These are phyloP conservation scores for Pseudogymnoascus pannorum DNA, from an alignment of 2,329 filamentous ascomycete genomes.

Conservation along the genomic window DNA sequence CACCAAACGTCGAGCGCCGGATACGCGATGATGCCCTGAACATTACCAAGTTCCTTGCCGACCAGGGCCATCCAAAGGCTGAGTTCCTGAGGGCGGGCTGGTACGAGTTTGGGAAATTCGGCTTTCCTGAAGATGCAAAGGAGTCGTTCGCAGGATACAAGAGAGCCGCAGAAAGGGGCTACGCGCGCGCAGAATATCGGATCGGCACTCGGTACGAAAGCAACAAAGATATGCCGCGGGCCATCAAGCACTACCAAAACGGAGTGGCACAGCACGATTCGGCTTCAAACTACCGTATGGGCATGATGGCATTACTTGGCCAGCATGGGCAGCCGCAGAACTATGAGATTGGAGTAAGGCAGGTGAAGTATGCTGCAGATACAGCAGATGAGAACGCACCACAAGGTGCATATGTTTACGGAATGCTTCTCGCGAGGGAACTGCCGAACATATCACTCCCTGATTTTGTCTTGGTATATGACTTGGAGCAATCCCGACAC, in stretches of 20 bases:
- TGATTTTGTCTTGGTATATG: slow-evolving; percentile 59
- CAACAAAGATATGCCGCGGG: slow-evolving; percentile 85
- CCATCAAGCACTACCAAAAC: slow-evolving; percentile 80
- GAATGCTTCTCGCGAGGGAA: slow-evolving; percentile 87
- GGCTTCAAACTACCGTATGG: slow-evolving; percentile 76
- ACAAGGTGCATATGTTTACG: slow-evolving; percentile 90
- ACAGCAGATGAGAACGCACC: slow-evolving; percentile 93
- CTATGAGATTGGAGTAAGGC: slow-evolving; percentile 65
- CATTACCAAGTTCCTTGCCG: slow-evolving; percentile 81
- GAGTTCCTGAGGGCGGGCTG: slow-evolving; percentile 94
- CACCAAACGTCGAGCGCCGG: slow-evolving; percentile 83
- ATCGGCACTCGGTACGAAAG: slow-evolving; percentile 98
- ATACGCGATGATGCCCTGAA: slow-evolving; percentile 83
- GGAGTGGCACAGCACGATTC: slow-evolving; percentile 79
- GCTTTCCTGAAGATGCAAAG: slow-evolving; percentile 82
- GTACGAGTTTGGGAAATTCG: slow-evolving; percentile 97
- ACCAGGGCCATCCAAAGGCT: slow-evolving; percentile 87
- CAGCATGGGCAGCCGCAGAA: slow-evolving; percentile 88
- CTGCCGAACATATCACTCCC: slow-evolving; percentile 86
- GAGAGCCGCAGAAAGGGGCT: slow-evolving; percentile 77
- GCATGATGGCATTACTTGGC: slow-evolving; percentile 95
- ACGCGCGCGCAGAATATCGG: slow-evolving; percentile 84
- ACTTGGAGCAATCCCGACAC: slow-evolving; percentile 66
- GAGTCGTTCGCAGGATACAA: slow-evolving; percentile 87
- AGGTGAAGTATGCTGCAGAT: slow-evolving; percentile 77